These are phyloP conservation scores for Globisporangium nunn DNA, from an alignment of 352 stramenopile genomes.

Conservation along the genomic window DNA sequence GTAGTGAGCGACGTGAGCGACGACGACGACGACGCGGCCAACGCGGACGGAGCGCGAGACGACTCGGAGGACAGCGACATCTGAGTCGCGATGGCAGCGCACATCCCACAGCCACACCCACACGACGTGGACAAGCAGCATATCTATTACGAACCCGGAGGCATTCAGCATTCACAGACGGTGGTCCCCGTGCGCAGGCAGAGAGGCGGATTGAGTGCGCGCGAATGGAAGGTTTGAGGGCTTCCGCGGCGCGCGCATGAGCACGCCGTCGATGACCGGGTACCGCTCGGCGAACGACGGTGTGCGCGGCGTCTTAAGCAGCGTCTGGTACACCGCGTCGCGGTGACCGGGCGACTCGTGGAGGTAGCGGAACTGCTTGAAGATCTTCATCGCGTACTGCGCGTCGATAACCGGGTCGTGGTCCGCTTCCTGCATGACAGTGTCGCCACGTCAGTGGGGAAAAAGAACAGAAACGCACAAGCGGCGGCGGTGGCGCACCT, in stretches of 20 bases:
- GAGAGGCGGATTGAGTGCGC: slow-evolving; percentile 5
- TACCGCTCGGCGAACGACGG: slow-evolving; percentile 80
- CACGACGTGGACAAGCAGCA: slow-evolving; percentile 6
- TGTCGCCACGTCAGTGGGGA: not conserved
- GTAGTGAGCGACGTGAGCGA: slow-evolving; percentile 48
- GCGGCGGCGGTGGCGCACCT: slow-evolving; percentile 21
- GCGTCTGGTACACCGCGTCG: slow-evolving; percentile 73
- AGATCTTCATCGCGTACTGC: slow-evolving; percentile 86
- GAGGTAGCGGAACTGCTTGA: slow-evolving; percentile 80
- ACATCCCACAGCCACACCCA: slow-evolving; percentile 5
- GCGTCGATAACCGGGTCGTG: slow-evolving; percentile 84
- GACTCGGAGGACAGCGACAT: slow-evolving; percentile 64
- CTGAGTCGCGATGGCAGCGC: slow-evolving; percentile 10
- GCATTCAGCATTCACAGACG: slow-evolving; percentile 8
- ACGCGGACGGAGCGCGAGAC: slow-evolving; percentile 16
- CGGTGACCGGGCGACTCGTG: slow-evolving; percentile 69
- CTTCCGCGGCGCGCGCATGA: slow-evolving; percentile 67
- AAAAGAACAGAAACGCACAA: not conserved
- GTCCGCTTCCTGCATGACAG: slow-evolving; percentile 41
- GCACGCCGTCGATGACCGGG: slow-evolving; percentile 76
- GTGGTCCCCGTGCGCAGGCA: not conserved
- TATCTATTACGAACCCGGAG: slow-evolving; percentile 15
- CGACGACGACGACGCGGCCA: slow-evolving; percentile 21
- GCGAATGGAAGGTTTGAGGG: slow-evolving; percentile 35
- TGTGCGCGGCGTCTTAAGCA: slow-evolving; percentile 75